phyloP scores from a whole-genome alignment of 2,329 filamentous ascomycete species.

The Phyllosticta paracitricarpa region DNA sequence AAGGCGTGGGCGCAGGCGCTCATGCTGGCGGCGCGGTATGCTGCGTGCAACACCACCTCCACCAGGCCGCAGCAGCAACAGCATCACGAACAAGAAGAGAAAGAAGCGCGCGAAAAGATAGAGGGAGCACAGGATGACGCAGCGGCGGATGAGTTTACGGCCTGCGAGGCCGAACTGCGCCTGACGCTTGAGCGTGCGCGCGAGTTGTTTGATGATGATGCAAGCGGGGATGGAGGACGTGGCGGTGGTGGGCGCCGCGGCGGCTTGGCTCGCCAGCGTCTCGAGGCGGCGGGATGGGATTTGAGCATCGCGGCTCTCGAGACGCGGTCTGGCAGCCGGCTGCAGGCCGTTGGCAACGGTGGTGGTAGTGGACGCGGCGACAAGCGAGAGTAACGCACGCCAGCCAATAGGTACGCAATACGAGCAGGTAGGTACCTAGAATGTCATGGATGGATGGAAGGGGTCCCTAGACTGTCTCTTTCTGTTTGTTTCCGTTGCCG shows the following conservation, averaged over 20 bases:
- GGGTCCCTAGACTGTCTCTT: too few relatives aligned
- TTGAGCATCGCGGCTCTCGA: conserved; percentile 54
- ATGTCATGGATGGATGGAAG: too few relatives aligned
- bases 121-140: neutral
- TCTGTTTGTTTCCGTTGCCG: too few relatives aligned
- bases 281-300: conserved; percentile 51
- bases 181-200: conserved; percentile 28
- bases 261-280: neutral
- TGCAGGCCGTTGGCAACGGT: neutral
- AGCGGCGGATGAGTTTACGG: neutral
- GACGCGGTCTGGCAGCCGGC: conserved; percentile 44
- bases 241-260: neutral
- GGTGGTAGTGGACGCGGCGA: too few relatives aligned
- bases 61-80: neutral
- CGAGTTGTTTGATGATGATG: conserved; percentile 33
- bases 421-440: too few relatives aligned
- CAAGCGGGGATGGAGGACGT: conserved; percentile 24
- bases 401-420: too few relatives aligned
- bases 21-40: conserved; percentile 28
- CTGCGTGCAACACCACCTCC: neutral
- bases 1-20: conserved; percentile 55
- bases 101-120: neutral
- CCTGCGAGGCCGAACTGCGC: conserved; percentile 8
- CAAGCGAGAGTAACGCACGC: too few relatives aligned
- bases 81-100: neutral